These are phyloP conservation scores for Corymbia citriodora DNA, from an alignment of 441 rosid genomes.

Conservation along the genomic window DNA sequence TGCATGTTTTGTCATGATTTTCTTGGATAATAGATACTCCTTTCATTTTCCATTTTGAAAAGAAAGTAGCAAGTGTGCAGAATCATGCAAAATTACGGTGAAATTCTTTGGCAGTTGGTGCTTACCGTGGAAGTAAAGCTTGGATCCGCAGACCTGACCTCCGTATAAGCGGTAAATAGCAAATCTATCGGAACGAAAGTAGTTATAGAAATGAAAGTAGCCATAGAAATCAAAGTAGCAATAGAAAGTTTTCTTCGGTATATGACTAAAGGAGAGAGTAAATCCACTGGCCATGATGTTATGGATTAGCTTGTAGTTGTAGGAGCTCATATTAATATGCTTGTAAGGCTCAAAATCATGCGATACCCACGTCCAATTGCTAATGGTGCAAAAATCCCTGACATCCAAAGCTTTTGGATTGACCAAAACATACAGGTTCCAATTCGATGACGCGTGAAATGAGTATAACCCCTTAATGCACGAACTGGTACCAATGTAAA, in stretches of 20 bases:
- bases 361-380: neutral
- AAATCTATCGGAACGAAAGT: neutral
- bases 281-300: neutral
- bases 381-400: neutral
- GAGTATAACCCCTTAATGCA: neutral
- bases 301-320: neutral
- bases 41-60: neutral
- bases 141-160: neutral
- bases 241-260: neutral
- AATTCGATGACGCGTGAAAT: neutral
- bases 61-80: neutral
- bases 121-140: neutral
- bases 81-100: neutral
- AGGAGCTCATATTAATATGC: neutral
- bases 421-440: neutral
- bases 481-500: rapidly evolving
- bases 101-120: neutral
- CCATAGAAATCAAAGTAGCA: neutral
- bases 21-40: neutral
- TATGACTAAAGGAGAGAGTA: neutral
- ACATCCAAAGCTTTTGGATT: neutral
- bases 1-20: neutral
- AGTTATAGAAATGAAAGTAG: neutral
- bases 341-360: neutral
- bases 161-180: neutral